Percentiles rank a stretch among this genome's conserved stretches.
Conservation (phyloP, 345 rosid genomes). For the Heritiera littoralis region DNA sequence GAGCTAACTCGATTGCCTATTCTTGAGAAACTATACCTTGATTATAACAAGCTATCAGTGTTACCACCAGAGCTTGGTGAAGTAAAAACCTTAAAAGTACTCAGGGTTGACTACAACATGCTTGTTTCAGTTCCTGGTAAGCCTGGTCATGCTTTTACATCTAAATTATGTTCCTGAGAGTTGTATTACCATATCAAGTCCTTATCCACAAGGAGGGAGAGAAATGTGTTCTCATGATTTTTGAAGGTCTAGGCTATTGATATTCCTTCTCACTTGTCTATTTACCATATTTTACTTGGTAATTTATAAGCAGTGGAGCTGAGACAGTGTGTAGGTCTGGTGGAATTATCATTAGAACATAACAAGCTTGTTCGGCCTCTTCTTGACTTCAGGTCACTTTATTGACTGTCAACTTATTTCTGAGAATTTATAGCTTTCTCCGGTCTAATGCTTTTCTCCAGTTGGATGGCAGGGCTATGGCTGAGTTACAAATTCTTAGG, state of each 20-base stretch:
- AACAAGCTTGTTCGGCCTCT: constrained; percentile 94
- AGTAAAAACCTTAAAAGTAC: constrained; percentile 68
- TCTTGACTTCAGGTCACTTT: constrained; percentile 95
- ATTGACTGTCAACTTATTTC: constrained; percentile 23
- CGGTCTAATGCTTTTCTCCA: constrained; percentile 41
- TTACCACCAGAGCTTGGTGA: constrained; percentile 94
- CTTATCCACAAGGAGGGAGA: background rate
- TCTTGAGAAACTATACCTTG: constrained; percentile 88
- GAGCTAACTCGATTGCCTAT: constrained; percentile 74
- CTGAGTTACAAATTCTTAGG: constrained; percentile 79
- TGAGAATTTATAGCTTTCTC: constrained; percentile 11
- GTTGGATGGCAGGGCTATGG: constrained; percentile 81
- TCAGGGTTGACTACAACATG: constrained; percentile 74
- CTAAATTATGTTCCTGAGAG: constrained; percentile 8
- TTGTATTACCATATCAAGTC: constrained; percentile 8
- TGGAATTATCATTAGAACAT: constrained; percentile 92
- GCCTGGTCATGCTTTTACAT: constrained; percentile 22
- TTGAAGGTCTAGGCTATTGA: constrained; percentile 14
- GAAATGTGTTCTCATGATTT: background rate
- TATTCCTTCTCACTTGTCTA: constrained; percentile 6
- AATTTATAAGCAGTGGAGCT: constrained; percentile 69
- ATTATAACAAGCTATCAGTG: constrained; percentile 69
- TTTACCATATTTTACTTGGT: constrained; percentile 29
- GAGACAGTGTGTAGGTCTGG: constrained; percentile 77
- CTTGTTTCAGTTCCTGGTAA: constrained; percentile 94